These are phyloP conservation scores for Solanum hybrid DNA, from an alignment of 305 asterid species.

Conservation along the genomic window DNA sequence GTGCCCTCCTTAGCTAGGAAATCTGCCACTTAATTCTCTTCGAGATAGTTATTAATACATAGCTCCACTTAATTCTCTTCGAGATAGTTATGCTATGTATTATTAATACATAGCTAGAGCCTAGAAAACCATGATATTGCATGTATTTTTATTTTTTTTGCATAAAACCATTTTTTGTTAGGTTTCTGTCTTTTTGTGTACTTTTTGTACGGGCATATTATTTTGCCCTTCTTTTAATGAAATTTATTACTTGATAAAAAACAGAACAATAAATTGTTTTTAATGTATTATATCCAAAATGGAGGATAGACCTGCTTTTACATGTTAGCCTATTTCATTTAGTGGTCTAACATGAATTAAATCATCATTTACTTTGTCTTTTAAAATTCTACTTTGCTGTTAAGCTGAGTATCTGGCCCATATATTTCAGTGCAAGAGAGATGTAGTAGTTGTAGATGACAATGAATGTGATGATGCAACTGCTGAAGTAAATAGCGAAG, in stretches of 20 bases:
- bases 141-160: too few species aligned
- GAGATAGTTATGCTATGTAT: too few species aligned
- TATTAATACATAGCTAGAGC: too few species aligned
- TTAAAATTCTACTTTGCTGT: neutral
- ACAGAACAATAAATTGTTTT: too few species aligned
- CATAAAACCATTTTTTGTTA: too few species aligned
- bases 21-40: too few species aligned
- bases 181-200: neutral
- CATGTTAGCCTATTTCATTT: neutral
- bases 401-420: neutral
- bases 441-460: slow-evolving; percentile 55
- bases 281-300: neutral
- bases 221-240: neutral
- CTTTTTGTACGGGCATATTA: neutral
- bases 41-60: too few species aligned
- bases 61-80: too few species aligned
- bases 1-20: too few species aligned
- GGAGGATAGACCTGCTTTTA: neutral
- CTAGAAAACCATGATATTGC: neutral
- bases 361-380: neutral
- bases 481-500: slow-evolving; percentile 45
- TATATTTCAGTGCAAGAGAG: slow-evolving; percentile 50
- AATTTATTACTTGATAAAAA: neutral
- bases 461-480: slow-evolving; percentile 48
- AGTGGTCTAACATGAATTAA: neutral